Base-by-base conservation (phyloP, 306 rosid genomes). In the Quercus wislizeni region DNA sequence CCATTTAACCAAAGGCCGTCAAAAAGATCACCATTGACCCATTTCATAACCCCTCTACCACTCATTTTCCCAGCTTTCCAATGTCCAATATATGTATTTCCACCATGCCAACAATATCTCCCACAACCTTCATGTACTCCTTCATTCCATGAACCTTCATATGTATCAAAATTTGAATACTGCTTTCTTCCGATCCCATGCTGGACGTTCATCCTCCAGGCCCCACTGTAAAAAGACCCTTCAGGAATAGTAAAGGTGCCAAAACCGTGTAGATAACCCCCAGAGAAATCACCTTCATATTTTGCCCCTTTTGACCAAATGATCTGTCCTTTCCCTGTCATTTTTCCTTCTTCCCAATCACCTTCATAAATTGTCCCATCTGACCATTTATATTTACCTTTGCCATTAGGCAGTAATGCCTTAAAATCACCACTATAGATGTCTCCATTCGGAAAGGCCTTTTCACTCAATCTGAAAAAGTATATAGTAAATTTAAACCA, bases 71-170 rank as follows among this genome's bases (percentile, higher is more conserved):
- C 98, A 55, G 85, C 87, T 78, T 81, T 93, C 99, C 98, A 95
- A 77, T 89, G 87, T 74, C 99, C 99, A 30, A 83, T 77, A 74
- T 90, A 95, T 6, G 78, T 69, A 80, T 88, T 88, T 71, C 98
- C 99, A 67, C 79, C 83, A 33, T 56, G 80, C 99, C 99, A 95
- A 55, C 86, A 80, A 79, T 91, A 93, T 74, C 83, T 88, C 38
- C 99, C 99, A 69, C 86, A 56, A 6, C 99, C 99, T 82, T 93
- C 97, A 30, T 84, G 90, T 20, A 88, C 82, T 79, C 99, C 99
- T 85, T 95, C 99, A 85, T 86, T 95, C 97, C 99, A 95, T 76
- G 85, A 84, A 71, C 99, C 99, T 76, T 95, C 98, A 74, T 93
- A 95, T 73, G 69, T 28, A 84, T 91, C 92, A 33, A 86, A 82